These are phyloP conservation scores for Tetrastigma voinierianum DNA, from an alignment of 164 flowering plant genomes.

Conservation along the genomic window DNA sequence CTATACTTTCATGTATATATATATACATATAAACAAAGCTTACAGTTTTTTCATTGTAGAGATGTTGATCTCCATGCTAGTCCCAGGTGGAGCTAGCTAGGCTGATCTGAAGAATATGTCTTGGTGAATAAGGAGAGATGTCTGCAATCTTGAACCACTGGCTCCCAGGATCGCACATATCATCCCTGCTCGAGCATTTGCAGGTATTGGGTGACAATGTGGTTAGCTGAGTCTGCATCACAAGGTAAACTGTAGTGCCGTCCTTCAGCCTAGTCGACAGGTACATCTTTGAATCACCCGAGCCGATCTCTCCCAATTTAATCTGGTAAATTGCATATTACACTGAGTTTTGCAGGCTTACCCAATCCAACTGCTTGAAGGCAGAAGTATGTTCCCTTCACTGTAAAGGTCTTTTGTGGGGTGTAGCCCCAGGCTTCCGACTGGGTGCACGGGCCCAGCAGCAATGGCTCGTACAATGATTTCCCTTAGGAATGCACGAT, in stretches of 20 bases:
- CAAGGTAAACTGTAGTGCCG: constrained; percentile 48
- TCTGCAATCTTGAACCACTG: constrained; percentile 83
- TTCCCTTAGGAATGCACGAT: constrained; percentile 54
- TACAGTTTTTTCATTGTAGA: too few relatives aligned
- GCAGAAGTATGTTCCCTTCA: constrained; percentile 56
- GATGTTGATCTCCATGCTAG: too few relatives aligned
- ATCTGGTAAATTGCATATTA: constrained; percentile 28
- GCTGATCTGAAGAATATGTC: neutral
- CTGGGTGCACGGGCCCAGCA: constrained; percentile 54
- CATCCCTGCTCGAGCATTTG: constrained; percentile 50
- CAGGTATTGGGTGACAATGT: constrained; percentile 50
- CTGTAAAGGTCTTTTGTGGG: constrained; percentile 27
- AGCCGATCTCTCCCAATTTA: constrained; percentile 62
- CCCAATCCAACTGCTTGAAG: constrained; percentile 44
- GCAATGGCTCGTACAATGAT: constrained; percentile 34
- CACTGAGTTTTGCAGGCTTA: constrained; percentile 46
- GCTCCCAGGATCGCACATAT: constrained; percentile 60
- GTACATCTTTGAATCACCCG: constrained; percentile 73
- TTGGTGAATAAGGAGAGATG: constrained; percentile 30
- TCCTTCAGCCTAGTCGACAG: constrained; percentile 39
- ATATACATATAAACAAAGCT: too few relatives aligned
- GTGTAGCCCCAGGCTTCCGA: constrained; percentile 60
- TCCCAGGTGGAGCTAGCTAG: too few relatives aligned
- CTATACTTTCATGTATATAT: too few relatives aligned
- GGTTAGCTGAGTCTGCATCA: constrained; percentile 53